Percentiles rank a stretch among this genome's conserved stretches.
Conservation (phyloP, 1,284 basidiomycete species). For the Anthracocystis panici-leucophaei region DNA sequence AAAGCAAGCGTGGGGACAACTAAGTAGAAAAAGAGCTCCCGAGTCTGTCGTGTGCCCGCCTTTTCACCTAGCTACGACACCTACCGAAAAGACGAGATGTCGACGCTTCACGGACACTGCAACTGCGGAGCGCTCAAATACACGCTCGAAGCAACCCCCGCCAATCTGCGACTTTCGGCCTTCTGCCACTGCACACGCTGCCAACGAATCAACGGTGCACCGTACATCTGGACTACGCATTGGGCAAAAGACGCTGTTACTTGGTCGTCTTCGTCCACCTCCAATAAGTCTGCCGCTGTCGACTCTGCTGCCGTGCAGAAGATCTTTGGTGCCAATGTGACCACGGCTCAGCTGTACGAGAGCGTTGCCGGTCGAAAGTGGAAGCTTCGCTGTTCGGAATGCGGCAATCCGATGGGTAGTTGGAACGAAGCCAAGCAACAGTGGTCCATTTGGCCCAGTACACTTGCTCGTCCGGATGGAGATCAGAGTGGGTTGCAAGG, state of each 20-base stretch:
- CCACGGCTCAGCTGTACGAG: constrained; percentile 47
- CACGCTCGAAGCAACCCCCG: constrained; percentile 24
- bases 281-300: neutral
- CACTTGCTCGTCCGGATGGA: constrained; percentile 41
- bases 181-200: constrained; percentile 64
- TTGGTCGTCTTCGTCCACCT: constrained; percentile 37
- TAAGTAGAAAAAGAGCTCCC: neutral
- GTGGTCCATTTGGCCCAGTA: constrained; percentile 61
- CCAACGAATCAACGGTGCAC: constrained; percentile 62
- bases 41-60: constrained; percentile 16
- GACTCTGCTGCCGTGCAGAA: constrained; percentile 14
- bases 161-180: constrained; percentile 47
- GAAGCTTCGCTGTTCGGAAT: constrained; percentile 59
- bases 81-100: constrained; percentile 1
- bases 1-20: no score
- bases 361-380: constrained; percentile 54
- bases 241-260: constrained; percentile 54
- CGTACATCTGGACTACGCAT: constrained; percentile 62
- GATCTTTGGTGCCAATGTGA: constrained; percentile 21
- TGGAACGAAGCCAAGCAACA: constrained; percentile 57
- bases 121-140: constrained; percentile 50
- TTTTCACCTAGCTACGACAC: neutral
- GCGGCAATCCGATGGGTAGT: constrained; percentile 60
- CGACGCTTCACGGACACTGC: constrained; percentile 48
- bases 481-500: constrained; percentile 24